phyloP scores from a whole-genome alignment of 192 early-diverging fungal genomes.

The Oehlia diaphana region DNA sequence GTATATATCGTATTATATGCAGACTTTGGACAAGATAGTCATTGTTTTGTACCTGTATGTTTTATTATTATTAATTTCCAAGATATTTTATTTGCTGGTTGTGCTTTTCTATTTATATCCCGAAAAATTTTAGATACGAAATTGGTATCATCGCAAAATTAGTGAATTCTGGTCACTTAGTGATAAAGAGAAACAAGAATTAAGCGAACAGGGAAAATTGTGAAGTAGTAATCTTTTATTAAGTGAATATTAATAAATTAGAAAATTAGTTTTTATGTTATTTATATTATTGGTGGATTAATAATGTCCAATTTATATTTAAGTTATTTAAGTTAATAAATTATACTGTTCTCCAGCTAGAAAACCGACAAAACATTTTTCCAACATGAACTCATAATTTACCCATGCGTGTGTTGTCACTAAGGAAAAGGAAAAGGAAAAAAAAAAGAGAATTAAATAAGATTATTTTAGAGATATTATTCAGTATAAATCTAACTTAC shows the following conservation, averaged over 20 bases:
- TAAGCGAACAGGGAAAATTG: background rate
- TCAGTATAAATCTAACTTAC: conserved; percentile 38
- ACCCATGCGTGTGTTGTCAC: conserved; percentile 91
- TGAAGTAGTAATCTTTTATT: background rate
- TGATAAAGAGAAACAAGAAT: background rate
- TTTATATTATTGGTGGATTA: background rate
- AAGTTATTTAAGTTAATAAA: background rate
- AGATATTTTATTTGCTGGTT: background rate
- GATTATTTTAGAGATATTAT: background rate
- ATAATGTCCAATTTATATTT: background rate
- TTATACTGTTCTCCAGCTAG: conserved; percentile 29
- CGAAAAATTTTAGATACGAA: background rate
- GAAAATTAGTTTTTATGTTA: background rate
- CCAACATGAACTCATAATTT: conserved; percentile 85
- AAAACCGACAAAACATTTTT: conserved; percentile 76
- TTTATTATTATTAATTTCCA: background rate
- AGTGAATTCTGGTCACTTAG: background rate
- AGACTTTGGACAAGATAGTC: background rate
- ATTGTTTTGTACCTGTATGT: background rate
- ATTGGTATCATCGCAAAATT: background rate
- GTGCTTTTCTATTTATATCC: background rate
- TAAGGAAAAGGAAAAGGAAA: conserved; percentile 16
- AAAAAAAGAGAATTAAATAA: conserved; percentile 7
- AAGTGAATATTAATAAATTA: background rate
- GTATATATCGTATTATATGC: background rate